Evolutionary conservation across 306 rosid species (phyloP).

Genomic region (Carpinus viminea): DNA sequence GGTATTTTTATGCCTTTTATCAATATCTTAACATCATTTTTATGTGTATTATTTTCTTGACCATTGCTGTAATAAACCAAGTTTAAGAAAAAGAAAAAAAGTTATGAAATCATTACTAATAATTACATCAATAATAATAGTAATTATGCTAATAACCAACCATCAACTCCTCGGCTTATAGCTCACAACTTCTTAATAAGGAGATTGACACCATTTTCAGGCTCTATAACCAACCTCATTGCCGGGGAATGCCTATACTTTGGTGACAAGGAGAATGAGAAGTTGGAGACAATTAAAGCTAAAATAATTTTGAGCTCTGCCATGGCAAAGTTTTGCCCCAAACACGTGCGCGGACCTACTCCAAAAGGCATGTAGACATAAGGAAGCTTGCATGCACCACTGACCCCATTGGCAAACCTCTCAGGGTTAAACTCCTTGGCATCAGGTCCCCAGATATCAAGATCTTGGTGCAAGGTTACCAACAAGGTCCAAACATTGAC

Average conservation of each 20-base stretch:
- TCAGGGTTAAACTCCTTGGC: conserved; percentile 29
- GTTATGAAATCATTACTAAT: no score
- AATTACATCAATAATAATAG: no score
- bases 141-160: no score
- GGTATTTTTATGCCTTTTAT: no score
- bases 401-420: conserved; percentile 32
- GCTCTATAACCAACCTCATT: conserved; percentile 25
- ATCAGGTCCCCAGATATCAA: conserved; percentile 27
- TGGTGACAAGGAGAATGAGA: conserved; percentile 42
- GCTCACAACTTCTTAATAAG: conserved; percentile 34
- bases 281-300: conserved; percentile 41
- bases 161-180: no score
- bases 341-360: conserved; percentile 35
- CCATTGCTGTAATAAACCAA: no score
- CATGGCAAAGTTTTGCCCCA: conserved; percentile 35
- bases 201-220: conserved; percentile 42
- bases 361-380: conserved; percentile 40
- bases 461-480: conserved; percentile 15
- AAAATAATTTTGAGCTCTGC: conserved; percentile 33
- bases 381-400: conserved; percentile 35
- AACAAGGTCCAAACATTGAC: conserved; percentile 21
- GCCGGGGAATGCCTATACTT: conserved; percentile 35
- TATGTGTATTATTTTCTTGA: no score
- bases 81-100: no score
- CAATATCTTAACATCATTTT: no score